phyloP scores from a whole-genome alignment of 495 filamentous ascomycete species.

The Podospora anserina region DNA sequence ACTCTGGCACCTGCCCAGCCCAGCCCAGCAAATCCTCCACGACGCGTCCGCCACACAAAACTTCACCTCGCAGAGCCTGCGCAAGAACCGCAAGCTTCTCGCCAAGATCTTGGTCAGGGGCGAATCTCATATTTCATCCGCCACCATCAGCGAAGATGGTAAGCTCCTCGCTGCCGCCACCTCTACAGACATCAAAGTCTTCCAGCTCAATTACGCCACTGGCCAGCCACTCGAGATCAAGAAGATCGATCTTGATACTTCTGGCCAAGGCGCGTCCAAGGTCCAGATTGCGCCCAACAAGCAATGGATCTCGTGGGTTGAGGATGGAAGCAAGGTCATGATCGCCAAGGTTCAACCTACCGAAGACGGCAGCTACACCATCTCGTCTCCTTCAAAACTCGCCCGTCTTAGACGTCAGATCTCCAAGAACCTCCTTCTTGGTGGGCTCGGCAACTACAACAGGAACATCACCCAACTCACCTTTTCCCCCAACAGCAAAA shows the following conservation, averaged over 20 bases:
- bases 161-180: conserved; percentile 75
- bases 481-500: conserved; percentile 77
- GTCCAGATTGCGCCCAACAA: conserved; percentile 70
- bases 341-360: conserved; percentile 57
- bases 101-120: conserved; percentile 72
- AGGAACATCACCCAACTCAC: conserved; percentile 67
- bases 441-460: conserved; percentile 74
- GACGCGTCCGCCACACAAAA: conserved; percentile 25
- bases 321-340: conserved; percentile 78
- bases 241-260: conserved; percentile 27
- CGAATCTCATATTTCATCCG: conserved; percentile 84
- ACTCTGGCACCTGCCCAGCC: conserved; percentile 68
- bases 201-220: conserved; percentile 52
- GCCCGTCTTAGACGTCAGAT: conserved; percentile 56
- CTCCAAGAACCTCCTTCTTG: conserved; percentile 56
- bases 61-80: conserved; percentile 28
- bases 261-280: conserved; percentile 60
- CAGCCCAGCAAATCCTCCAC: conserved; percentile 47
- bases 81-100: conserved; percentile 57
- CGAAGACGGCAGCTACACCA: conserved; percentile 39
- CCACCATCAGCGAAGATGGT: conserved; percentile 68
- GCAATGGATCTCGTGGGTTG: conserved; percentile 73
- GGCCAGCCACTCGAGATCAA: conserved; percentile 38
- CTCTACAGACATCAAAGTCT: conserved; percentile 71
- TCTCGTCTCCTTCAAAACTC: conserved; percentile 51